Evolutionary conservation across 352 stramenopile species (phyloP).

Genomic region (Phytophthora europaea): DNA sequence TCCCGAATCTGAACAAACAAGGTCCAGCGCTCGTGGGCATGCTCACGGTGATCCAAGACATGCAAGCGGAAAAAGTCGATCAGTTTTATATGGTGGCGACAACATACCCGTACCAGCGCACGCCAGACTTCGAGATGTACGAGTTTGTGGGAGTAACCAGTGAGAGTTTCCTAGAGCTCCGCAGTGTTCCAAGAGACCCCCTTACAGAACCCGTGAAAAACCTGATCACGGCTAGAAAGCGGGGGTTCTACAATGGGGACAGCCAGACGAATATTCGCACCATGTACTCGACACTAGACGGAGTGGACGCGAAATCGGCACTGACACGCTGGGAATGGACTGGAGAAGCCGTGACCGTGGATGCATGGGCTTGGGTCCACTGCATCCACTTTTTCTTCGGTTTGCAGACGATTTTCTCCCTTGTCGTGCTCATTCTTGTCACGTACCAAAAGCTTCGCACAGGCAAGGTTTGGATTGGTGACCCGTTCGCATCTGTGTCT

Average conservation of each 20-base stretch:
- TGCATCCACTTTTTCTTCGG: constrained; percentile 42
- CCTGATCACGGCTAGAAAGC: constrained; percentile 25
- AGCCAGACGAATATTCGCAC: constrained; percentile 36
- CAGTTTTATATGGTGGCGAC: constrained; percentile 32
- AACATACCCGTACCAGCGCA: constrained; percentile 37
- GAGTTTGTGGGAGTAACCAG: constrained; percentile 21
- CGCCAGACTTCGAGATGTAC: constrained; percentile 37
- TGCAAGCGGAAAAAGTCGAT: constrained; percentile 12
- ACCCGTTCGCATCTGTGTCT: constrained; percentile 44
- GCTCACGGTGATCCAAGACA: constrained; percentile 26
- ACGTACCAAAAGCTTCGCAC: constrained; percentile 30
- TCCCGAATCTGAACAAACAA: constrained; percentile 17
- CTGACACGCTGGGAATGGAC: constrained; percentile 21
- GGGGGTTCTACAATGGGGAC: constrained; percentile 41
- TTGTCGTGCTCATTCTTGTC: constrained; percentile 35
- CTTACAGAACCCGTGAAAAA: constrained; percentile 30
- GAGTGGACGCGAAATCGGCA: not conserved
- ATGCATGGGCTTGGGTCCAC: constrained; percentile 49
- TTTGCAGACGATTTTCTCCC: constrained; percentile 27
- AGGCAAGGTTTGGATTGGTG: constrained; percentile 52
- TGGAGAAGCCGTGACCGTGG: constrained; percentile 20
- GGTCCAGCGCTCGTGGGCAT: constrained; percentile 28
- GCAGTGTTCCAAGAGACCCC: constrained; percentile 8
- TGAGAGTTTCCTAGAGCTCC: constrained; percentile 20
- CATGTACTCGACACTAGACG: constrained; percentile 15